Conservation (phyloP, 352 stramenopile species). For the Elongisporangium prolatum region DNA sequence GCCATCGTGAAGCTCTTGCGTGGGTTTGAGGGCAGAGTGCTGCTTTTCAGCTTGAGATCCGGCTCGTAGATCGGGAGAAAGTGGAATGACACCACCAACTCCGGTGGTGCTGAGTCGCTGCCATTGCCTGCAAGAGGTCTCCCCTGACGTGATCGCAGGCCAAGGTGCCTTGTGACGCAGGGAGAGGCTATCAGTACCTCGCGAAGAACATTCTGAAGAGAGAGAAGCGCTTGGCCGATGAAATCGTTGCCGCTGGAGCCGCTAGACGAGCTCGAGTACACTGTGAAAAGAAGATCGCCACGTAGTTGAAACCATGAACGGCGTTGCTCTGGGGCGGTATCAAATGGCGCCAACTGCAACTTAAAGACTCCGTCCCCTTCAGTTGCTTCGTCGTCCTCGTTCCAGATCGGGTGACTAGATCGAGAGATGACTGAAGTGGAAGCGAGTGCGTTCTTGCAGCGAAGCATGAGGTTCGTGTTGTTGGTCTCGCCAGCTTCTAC, state of each 20-base stretch:
- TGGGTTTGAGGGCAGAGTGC: background rate
- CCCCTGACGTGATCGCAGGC: constrained; percentile 31
- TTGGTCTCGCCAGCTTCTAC: constrained; percentile 26
- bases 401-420: constrained; percentile 43
- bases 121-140: constrained; percentile 13
- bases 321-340: constrained; percentile 9
- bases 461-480: constrained; percentile 40
- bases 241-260: constrained; percentile 29
- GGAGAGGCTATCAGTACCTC: constrained; percentile 20
- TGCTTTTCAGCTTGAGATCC: constrained; percentile 6
- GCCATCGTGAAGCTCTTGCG: background rate
- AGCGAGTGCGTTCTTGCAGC: constrained; percentile 52
- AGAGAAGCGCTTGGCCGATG: constrained; percentile 46
- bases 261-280: constrained; percentile 28
- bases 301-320: constrained; percentile 43
- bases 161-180: constrained; percentile 21
- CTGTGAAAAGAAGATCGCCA: constrained; percentile 57
- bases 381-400: constrained; percentile 16
- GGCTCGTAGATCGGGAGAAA: constrained; percentile 36
- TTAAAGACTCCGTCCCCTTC: constrained; percentile 28
- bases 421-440: constrained; percentile 22
- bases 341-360: constrained; percentile 38
- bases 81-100: constrained; percentile 34
- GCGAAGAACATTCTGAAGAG: constrained; percentile 30
- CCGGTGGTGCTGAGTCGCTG: constrained; percentile 7